Evolutionary conservation across 2,329 filamentous ascomycete genomes (phyloP).

Genomic region (Fusarium nurragi): DNA sequence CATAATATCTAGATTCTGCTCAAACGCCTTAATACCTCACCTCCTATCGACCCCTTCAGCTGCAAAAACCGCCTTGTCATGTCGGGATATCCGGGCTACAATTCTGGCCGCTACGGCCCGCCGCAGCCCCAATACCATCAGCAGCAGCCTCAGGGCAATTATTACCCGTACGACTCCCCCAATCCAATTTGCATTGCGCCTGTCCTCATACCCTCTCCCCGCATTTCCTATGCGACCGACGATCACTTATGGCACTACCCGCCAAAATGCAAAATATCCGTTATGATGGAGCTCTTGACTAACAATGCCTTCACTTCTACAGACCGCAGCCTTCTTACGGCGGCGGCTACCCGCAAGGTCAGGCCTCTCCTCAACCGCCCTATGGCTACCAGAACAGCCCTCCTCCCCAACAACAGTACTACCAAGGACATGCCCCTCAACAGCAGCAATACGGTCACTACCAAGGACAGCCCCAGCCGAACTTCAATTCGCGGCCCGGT

Average conservation of each 20-base stretch:
- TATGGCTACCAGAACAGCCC: conserved; percentile 55
- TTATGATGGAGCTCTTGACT: conserved; percentile 27
- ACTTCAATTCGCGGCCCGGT: conserved; percentile 62
- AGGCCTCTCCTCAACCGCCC: conserved; percentile 60
- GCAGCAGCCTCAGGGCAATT: conserved; percentile 48
- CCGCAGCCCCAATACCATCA: conserved; percentile 48
- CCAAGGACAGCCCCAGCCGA: conserved; percentile 52
- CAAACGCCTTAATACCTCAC: not conserved
- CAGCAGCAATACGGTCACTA: conserved; percentile 49
- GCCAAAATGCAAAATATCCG: not conserved
- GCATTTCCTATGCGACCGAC: conserved; percentile 19
- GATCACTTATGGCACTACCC: conserved; percentile 15
- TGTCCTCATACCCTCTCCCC: conserved; percentile 11
- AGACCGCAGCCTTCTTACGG: conserved; percentile 59
- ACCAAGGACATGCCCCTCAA: conserved; percentile 47
- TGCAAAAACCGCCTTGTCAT: conserved; percentile 51
- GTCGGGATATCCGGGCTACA: conserved; percentile 71
- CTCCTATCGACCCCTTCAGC: not conserved
- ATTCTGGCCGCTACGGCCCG: conserved; percentile 56
- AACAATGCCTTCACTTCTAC: conserved; percentile 33
- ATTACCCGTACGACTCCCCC: conserved; percentile 60
- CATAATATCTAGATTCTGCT: not conserved
- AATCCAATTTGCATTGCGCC: conserved; percentile 21
- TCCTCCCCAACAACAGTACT: conserved; percentile 56
- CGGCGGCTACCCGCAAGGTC: conserved; percentile 56